These are phyloP conservation scores for Chlorella sp. DNA, from an alignment of 139 green algal genomes.

Conservation along the genomic window DNA sequence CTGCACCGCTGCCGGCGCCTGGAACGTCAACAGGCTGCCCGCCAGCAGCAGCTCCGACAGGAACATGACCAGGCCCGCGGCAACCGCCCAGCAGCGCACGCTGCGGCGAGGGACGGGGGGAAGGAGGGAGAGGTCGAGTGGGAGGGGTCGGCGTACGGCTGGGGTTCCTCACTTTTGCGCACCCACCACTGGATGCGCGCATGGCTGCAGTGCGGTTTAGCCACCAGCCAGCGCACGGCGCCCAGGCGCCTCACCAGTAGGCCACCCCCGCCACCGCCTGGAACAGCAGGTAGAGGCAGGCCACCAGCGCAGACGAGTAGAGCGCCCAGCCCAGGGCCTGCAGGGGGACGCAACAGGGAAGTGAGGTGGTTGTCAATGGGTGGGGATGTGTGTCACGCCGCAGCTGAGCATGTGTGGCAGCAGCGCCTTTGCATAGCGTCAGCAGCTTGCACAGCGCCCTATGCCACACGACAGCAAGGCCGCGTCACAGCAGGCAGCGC, in stretches of 20 bases:
- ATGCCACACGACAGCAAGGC: no score
- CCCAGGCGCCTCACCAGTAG: conserved; percentile 42
- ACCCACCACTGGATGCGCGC: no score
- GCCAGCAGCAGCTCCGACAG: conserved; percentile 65
- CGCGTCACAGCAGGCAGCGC: no score
- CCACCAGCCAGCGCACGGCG: no score
- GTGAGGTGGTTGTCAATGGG: no score
- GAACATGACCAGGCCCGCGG: conserved; percentile 67
- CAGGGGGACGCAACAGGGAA: no score
- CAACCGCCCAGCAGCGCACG: conserved; percentile 69
- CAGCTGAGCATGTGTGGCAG: no score
- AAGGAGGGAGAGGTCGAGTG: background rate
- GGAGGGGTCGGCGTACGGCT: background rate
- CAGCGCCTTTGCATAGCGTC: no score
- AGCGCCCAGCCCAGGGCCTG: conserved; percentile 86
- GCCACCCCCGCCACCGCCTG: conserved; percentile 67
- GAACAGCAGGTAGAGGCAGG: conserved; percentile 63
- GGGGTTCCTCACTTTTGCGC: no score
- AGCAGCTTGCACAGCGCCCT: no score
- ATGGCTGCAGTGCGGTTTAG: no score
- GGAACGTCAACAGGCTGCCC: conserved; percentile 26
- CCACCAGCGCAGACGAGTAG: conserved; percentile 68
- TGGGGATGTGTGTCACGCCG: no score
- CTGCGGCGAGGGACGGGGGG: conserved; percentile 25
- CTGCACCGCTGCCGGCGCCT: background rate